A percentile compares a stretch with the other conserved stretches of the same genome.
phyloP scores from a whole-genome alignment of 1,284 basidiomycete genomes.

The Apiotrichum domesticum region DNA sequence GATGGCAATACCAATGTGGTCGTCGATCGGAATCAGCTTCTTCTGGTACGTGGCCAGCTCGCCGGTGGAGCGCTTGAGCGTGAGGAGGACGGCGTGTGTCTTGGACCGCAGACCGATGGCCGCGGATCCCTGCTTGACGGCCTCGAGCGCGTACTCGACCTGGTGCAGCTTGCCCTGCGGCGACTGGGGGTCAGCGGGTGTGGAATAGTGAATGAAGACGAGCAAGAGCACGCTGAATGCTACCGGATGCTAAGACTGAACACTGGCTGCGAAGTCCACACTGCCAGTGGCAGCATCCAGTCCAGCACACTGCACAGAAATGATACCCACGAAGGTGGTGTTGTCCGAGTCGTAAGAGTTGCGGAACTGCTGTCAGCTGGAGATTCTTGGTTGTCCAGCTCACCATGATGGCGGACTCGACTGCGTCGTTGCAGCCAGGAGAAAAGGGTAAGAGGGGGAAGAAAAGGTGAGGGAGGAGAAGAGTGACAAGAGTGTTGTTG shows the following conservation, averaged over 20 bases:
- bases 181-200: constrained; percentile 22
- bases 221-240: too few species aligned
- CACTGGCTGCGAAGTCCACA: too few species aligned
- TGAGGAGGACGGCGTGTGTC: constrained; percentile 89
- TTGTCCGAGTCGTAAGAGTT: constrained; percentile 96
- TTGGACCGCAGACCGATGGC: constrained; percentile 92
- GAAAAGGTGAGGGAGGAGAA: background rate
- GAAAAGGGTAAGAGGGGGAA: too few species aligned
- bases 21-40: constrained; percentile 99
- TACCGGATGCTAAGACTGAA: too few species aligned
- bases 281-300: too few species aligned
- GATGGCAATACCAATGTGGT: constrained; percentile 97
- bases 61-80: constrained; percentile 96
- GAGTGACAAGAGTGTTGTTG: background rate
- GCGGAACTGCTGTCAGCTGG: constrained; percentile 59
- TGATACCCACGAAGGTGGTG: constrained; percentile 64
- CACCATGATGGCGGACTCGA: constrained; percentile 16
- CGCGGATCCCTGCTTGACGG: constrained; percentile 98
- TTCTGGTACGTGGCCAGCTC: constrained; percentile 98
- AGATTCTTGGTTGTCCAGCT: background rate
- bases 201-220: too few species aligned
- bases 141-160: constrained; percentile 98
- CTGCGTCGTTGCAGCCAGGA: too few species aligned
- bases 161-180: constrained; percentile 55
- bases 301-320: too few species aligned